Evolutionary conservation across 768 basidiomycete genomes (phyloP).

Genomic region (Gymnopilus dilepis): DNA sequence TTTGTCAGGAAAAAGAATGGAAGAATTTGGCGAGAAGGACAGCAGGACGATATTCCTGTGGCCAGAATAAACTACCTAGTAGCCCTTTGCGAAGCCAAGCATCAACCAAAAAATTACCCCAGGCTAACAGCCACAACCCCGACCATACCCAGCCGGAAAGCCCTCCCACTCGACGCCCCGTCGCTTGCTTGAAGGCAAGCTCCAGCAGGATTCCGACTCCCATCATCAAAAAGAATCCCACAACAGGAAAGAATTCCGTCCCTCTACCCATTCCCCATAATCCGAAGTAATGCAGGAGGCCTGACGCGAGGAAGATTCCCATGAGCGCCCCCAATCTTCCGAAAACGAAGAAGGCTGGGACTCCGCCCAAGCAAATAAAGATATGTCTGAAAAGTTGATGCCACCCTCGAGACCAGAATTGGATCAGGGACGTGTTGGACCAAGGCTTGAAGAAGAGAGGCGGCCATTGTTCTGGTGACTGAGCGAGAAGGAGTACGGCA

Average conservation of each 20-base stretch:
- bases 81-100: constrained; percentile 52
- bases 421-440: constrained; percentile 56
- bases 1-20: constrained; percentile 23
- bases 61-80: constrained; percentile 44
- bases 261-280: constrained; percentile 64
- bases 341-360: constrained; percentile 44
- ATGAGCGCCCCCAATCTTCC: constrained; percentile 48
- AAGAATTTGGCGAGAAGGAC: too few relatives aligned
- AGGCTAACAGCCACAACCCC: constrained; percentile 55
- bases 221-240: constrained; percentile 62
- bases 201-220: constrained; percentile 60
- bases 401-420: constrained; percentile 72
- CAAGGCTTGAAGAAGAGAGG: constrained; percentile 66
- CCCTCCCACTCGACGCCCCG: constrained; percentile 20
- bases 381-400: constrained; percentile 68
- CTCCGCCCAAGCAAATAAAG: constrained; percentile 57
- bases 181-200: constrained; percentile 45
- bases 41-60: constrained; percentile 39
- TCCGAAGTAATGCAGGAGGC: constrained; percentile 58
- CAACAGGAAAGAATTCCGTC: constrained; percentile 46
- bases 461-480: constrained; percentile 63
- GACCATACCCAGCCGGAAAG: constrained; percentile 33
- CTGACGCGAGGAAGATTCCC: constrained; percentile 14
- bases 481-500: constrained; percentile 50
- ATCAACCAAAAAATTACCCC: constrained; percentile 55